Conservation (phyloP, 495 filamentous ascomycete genomes). For the Amphirosellinia nigrospora region DNA sequence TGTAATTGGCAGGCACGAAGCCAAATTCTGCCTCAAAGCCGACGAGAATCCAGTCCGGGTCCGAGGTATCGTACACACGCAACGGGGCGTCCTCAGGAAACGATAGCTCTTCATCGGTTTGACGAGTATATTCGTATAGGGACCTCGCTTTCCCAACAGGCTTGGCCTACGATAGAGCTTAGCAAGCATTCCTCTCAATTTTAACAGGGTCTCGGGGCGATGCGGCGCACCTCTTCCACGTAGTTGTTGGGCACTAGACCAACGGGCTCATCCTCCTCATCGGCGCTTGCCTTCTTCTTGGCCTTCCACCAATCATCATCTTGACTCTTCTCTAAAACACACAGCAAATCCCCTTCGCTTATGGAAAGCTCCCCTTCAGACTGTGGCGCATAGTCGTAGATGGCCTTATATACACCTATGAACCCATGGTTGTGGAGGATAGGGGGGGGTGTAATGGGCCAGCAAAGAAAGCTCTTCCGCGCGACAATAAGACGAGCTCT, state of each 20-base stretch:
- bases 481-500: not conserved
- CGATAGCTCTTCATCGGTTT: slow-evolving; percentile 97
- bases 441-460: not conserved
- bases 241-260: slow-evolving; percentile 96
- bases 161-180: slow-evolving; percentile 61
- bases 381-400: slow-evolving; percentile 94
- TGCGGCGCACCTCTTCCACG: slow-evolving; percentile 82
- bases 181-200: slow-evolving; percentile 22
- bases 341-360: slow-evolving; percentile 87
- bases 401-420: slow-evolving; percentile 86
- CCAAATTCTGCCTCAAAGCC: slow-evolving; percentile 86
- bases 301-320: slow-evolving; percentile 99
- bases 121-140: slow-evolving; percentile 93
- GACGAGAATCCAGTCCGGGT: slow-evolving; percentile 96
- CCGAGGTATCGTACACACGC: slow-evolving; percentile 84
- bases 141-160: slow-evolving; percentile 78
- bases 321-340: slow-evolving; percentile 84
- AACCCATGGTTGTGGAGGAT: slow-evolving; percentile 58
- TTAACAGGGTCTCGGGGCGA: not conserved
- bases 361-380: slow-evolving; percentile 87
- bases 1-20: slow-evolving; percentile 97
- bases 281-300: slow-evolving; percentile 90
- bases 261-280: slow-evolving; percentile 93
- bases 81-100: slow-evolving; percentile 89
- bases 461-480: not conserved